Base-by-base conservation (phyloP, 768 basidiomycete species). In the Boletus edulis region DNA sequence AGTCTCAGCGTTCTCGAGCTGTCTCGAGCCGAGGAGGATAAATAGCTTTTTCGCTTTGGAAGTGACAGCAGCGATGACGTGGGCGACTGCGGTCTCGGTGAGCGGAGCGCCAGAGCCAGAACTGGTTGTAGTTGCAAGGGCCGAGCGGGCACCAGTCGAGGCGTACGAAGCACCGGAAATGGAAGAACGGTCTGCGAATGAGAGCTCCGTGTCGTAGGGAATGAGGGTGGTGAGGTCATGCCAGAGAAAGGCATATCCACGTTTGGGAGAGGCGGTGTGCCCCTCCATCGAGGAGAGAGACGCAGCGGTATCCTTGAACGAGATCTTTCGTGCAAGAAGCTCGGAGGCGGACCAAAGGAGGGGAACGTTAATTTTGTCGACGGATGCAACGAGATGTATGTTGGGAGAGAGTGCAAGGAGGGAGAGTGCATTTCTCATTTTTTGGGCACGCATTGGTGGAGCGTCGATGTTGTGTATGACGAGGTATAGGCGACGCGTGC, bases 401-500 rank as follows among this genome's bases (percentile, higher is more conserved):
- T 81, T 77, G 6, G 87, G 84, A 48, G 81, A 83, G 20, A 84
- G 79, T 0, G 89, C 89, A 42, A 98, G 81, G 17, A 89, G 75
- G 0, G 86, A 81, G 37, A 98, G 79, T 39, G 81, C 76, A 1
- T 87, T 76, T 63, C 84, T 82, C 18, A 85, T 76, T 61, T 86
- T 86, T 18, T 79, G 62, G 1, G 78, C 69, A 38, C 92, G 88
- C 24, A 97, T 73, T 7, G 82, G 73, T 0, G 86, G 78, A 0
- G 87, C 79, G 63, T 98, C 95, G 69, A 98, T 85, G 72, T 91
- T 95, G 76, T 98, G 94, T 22, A 97, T 75, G 64, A 96, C 72
- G 57, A 98, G 75, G 67, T 85, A 93, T 40, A 98, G 75, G 44
- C 80, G 81, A 44, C 67, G 69, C 17, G 68, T 54, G 46, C 67